These are phyloP conservation scores for Scortechinia acanthostroma DNA, from an alignment of 2,329 filamentous ascomycete genomes.

Conservation along the genomic window DNA sequence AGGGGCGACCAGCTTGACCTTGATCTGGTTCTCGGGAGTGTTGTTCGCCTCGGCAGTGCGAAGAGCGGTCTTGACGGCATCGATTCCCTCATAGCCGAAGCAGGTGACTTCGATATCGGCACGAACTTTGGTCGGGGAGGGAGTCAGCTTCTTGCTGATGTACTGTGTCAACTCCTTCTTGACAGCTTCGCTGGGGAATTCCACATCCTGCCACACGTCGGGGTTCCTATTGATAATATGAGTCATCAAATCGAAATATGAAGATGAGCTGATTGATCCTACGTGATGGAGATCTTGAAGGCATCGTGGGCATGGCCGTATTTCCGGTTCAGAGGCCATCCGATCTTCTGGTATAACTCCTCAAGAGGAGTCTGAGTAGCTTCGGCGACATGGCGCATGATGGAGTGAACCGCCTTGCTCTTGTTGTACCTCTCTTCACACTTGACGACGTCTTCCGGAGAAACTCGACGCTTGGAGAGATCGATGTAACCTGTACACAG, in stretches of 20 bases:
- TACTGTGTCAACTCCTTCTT: slow-evolving; percentile 87
- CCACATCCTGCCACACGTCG: slow-evolving; percentile 89
- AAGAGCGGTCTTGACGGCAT: slow-evolving; percentile 90
- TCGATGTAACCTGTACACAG: slow-evolving; percentile 78
- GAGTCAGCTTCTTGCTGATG: slow-evolving; percentile 93
- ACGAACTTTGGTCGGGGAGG: slow-evolving; percentile 97
- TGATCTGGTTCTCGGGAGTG: slow-evolving; percentile 87
- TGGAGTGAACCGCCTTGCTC: slow-evolving; percentile 98
- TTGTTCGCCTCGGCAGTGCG: slow-evolving; percentile 87
- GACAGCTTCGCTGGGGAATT: slow-evolving; percentile 78
- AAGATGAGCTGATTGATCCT: slow-evolving; percentile 10
- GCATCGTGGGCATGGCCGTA: slow-evolving; percentile 95
- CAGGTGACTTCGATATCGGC: slow-evolving; percentile 95
- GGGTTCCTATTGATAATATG: slow-evolving; percentile 59
- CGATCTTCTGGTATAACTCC: slow-evolving; percentile 85
- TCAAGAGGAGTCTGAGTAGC: slow-evolving; percentile 94
- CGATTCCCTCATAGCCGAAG: slow-evolving; percentile 94
- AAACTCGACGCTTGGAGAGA: slow-evolving; percentile 95
- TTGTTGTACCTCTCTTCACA: slow-evolving; percentile 99
- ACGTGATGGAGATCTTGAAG: slow-evolving; percentile 98
- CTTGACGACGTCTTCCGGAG: slow-evolving; percentile 93
- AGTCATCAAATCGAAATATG: neutral
- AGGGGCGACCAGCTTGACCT: slow-evolving; percentile 96
- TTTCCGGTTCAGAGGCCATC: slow-evolving; percentile 95
- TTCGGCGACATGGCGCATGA: slow-evolving; percentile 97